Evolutionary conservation across 257 asterid genomes (phyloP).

Genomic region (Galeopsis tetrahit): DNA sequence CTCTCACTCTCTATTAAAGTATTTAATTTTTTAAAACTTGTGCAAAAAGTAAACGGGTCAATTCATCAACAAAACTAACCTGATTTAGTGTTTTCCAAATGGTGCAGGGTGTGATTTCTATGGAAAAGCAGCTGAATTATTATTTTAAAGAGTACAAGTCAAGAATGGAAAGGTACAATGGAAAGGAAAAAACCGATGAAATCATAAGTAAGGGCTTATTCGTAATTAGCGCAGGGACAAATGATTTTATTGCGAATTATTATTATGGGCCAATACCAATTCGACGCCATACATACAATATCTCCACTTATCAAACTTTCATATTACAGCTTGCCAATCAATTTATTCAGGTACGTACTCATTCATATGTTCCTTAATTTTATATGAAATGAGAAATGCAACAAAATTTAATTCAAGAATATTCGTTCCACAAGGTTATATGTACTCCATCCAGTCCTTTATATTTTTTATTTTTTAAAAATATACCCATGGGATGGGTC

Average conservation of each 20-base stretch:
- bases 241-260: slow-evolving; percentile 58
- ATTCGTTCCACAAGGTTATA: no score
- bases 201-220: slow-evolving; percentile 46
- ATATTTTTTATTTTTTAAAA: no score
- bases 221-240: slow-evolving; percentile 65
- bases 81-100: no score
- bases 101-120: slow-evolving; percentile 55
- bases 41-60: no score
- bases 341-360: slow-evolving; percentile 47
- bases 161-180: slow-evolving; percentile 51
- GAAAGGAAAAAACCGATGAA: slow-evolving; percentile 41
- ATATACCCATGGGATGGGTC: no score
- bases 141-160: slow-evolving; percentile 58
- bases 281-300: slow-evolving; percentile 43
- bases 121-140: slow-evolving; percentile 51
- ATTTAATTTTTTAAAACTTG: no score
- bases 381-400: no score
- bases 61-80: no score
- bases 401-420: no score
- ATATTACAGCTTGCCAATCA: slow-evolving; percentile 43
- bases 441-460: no score
- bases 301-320: slow-evolving; percentile 46
- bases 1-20: slow-evolving; percentile 9
- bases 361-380: no score
- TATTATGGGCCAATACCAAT: slow-evolving; percentile 47